Base-by-base conservation (phyloP, 2,329 filamentous ascomycete genomes). In the Nigrospora osmanthi region DNA sequence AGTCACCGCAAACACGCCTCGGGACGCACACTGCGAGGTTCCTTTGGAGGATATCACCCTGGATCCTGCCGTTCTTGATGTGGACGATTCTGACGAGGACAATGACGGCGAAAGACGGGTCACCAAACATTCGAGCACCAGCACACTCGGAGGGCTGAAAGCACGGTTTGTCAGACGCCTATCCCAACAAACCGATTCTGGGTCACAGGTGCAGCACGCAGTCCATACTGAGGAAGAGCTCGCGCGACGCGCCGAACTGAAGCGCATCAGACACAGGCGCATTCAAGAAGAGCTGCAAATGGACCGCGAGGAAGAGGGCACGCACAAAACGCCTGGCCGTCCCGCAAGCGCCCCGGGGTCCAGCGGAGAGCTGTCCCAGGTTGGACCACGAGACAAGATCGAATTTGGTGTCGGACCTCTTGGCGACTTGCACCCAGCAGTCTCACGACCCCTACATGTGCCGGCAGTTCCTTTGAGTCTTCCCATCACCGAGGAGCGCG, bases 261-360 rank as follows among this genome's bases (percentile, higher is more conserved):
- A 69, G 51, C 68, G 76, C 16, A 61, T 80, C 10, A 72, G 76
- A 58, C 71, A 74, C 40, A 73, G 71, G 51, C 69, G 76, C 49
- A 80, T 81, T n/a, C 74, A 75, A 49, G 70, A 78, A 37, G 78
- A 81, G 52, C 63, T 81, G 4, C 68, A 72, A 38, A 70, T 60
- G 35, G 75, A 77, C 34, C 60, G 66, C 33, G 55, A 59, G 11
- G 62, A 65, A 39, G 64, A 68, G 23, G 42, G 50, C n/a, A 43
- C 30, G 7, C 17, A 17, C 34, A 7, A 23, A 1, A 7, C 31
- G 11, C 31, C 16, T 15, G 13, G n/a, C 13, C n/a, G 7, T 23
- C 30, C 16, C 19, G 12, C 16, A 6, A n/a, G 13, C 10, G 19
- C 16, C 23, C 16, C 12, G 6, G 31, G 28, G 2, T 33, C 14